Percentiles rank a stretch among this genome's conserved stretches.
Conservation (phyloP, 2,329 filamentous ascomycete species). For the Fusarium udum region DNA sequence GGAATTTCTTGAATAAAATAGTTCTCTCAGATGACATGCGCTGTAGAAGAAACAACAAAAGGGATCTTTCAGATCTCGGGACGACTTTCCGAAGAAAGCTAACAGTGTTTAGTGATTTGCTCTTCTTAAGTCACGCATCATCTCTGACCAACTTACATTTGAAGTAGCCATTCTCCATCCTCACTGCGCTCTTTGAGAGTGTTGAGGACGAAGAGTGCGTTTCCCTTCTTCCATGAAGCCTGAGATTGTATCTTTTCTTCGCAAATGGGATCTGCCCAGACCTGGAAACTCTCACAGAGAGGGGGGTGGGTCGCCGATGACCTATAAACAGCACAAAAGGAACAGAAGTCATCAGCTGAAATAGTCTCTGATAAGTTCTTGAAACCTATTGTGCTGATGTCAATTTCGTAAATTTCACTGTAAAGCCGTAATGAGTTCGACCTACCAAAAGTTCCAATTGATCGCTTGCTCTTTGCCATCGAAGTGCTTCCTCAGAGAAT, state of each 20-base stretch:
- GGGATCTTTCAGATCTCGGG: neutral
- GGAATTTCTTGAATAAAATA: neutral
- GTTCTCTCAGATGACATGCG: neutral
- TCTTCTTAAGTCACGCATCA: neutral
- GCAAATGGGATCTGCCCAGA: neutral
- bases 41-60: neutral
- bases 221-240: neutral
- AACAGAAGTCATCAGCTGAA: neutral
- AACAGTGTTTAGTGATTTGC: neutral
- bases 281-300: conserved; percentile 3
- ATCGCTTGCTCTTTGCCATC: neutral
- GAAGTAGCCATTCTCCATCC: neutral
- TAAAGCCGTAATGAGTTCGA: neutral
- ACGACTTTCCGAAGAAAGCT: conserved; percentile 1
- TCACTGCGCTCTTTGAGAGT: neutral
- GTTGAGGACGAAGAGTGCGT: no score
- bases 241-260: conserved; percentile 7
- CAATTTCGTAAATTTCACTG: neutral
- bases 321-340: neutral
- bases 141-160: neutral
- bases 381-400: neutral
- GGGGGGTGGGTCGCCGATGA: neutral
- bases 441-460: conserved; percentile 11
- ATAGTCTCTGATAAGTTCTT: neutral
- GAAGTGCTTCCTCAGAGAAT: neutral